Evolutionary conservation across 2,329 filamentous ascomycete species (phyloP).

Genomic region (Botrytis medusae): DNA sequence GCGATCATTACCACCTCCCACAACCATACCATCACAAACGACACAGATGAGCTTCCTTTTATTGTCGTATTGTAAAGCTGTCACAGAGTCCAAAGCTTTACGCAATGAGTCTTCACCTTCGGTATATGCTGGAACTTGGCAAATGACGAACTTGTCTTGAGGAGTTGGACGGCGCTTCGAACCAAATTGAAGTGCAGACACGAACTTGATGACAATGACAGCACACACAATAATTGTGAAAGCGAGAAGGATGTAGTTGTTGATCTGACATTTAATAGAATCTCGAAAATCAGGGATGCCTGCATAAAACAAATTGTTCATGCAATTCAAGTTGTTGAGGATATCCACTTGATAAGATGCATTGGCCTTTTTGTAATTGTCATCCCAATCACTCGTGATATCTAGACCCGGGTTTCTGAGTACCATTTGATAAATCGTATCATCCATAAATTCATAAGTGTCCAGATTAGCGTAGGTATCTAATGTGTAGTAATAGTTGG

Average conservation of each 20-base stretch:
- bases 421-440: conserved; percentile 65
- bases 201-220: conserved; percentile 84
- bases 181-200: conserved; percentile 89
- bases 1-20: conserved; percentile 92
- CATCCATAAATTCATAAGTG: conserved; percentile 71
- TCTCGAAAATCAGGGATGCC: conserved; percentile 85
- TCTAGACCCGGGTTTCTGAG: conserved; percentile 76
- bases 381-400: conserved; percentile 66
- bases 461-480: conserved; percentile 51
- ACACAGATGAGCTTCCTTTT: conserved; percentile 96
- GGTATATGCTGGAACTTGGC: conserved; percentile 95
- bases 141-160: conserved; percentile 98
- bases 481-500: conserved; percentile 83
- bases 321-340: conserved; percentile 71
- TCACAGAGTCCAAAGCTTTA: conserved; percentile 91
- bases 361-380: conserved; percentile 52
- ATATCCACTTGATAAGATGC: conserved; percentile 52
- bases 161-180: conserved; percentile 85
- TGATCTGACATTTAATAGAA: conserved; percentile 73
- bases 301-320: conserved; percentile 79
- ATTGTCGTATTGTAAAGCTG: conserved; percentile 94
- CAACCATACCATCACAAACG: conserved; percentile 96
- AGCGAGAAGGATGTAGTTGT: conserved; percentile 85
- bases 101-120: conserved; percentile 94
- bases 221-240: conserved; percentile 82